Evolutionary conservation across 2,329 filamentous ascomycete genomes (phyloP).

Genomic region (Fusarium incarnatum): DNA sequence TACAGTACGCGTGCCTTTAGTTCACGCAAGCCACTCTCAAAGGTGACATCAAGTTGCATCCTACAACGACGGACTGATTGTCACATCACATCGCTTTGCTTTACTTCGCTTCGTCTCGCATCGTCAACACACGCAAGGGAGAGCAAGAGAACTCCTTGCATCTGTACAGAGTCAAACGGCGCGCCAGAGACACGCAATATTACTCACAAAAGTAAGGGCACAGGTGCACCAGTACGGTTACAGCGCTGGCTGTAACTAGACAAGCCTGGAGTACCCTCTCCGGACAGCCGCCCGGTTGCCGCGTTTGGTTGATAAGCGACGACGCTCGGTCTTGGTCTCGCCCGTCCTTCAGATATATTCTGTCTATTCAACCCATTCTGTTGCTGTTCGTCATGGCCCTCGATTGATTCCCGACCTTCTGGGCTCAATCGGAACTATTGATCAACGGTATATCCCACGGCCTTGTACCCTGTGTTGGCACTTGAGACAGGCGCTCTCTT

Average conservation of each 20-base stretch:
- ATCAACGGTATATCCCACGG: background rate
- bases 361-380: background rate
- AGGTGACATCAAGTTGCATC: slow-evolving; percentile 3
- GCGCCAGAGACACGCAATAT: slow-evolving; percentile 6
- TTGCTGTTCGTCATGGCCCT: slow-evolving; percentile 8
- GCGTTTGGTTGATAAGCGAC: slow-evolving; percentile 24
- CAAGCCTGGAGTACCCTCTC: slow-evolving; percentile 14
- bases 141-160: slow-evolving; percentile 2
- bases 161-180: slow-evolving; percentile 1
- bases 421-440: background rate
- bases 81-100: background rate
- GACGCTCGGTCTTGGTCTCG: slow-evolving; percentile 15
- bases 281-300: slow-evolving; percentile 29
- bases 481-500: background rate
- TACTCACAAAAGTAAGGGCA: background rate
- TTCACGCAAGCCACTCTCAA: background rate
- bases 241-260: slow-evolving; percentile 12
- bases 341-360: slow-evolving; percentile 23
- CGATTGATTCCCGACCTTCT: background rate
- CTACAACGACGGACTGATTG: background rate
- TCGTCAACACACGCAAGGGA: background rate
- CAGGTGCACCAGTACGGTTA: background rate
- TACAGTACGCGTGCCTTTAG: background rate
- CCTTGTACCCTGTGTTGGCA: background rate
- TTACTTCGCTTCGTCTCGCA: background rate